Evolutionary conservation across 2,329 filamentous ascomycete species (phyloP).

Genomic region (Pseudogymnoascus sp.): DNA sequence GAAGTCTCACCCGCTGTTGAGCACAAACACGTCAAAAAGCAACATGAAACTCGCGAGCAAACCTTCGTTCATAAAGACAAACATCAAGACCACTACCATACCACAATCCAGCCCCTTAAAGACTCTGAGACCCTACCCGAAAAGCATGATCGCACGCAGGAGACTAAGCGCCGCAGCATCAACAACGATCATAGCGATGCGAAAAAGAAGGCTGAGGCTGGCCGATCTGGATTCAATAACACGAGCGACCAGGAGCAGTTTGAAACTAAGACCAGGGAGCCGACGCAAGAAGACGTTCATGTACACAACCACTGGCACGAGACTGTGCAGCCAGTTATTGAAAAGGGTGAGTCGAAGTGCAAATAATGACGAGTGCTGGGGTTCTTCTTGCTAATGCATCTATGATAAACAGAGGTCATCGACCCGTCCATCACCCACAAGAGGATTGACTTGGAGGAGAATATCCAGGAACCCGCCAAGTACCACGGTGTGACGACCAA

Average conservation of each 20-base stretch:
- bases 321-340: conserved; percentile 5
- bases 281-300: not conserved
- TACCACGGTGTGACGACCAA: not conserved
- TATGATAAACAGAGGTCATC: not conserved
- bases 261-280: conserved; percentile 9
- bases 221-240: not conserved
- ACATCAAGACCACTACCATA: conserved; percentile 1
- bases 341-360: conserved; percentile 10
- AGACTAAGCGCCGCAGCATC: conserved; percentile 1
- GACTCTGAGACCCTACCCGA: not conserved
- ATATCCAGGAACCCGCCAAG: not conserved
- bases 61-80: not conserved
- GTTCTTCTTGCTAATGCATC: not conserved
- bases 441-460: not conserved
- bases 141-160: not conserved
- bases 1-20: conserved; percentile 15
- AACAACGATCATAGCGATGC: not conserved
- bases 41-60: conserved; percentile 3
- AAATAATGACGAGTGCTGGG: not conserved
- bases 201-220: not conserved
- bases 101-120: not conserved
- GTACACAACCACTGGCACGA: conserved; percentile 3
- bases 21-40: conserved; percentile 17
- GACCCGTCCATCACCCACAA: not conserved
- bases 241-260: conserved; percentile 9